A percentile compares a stretch with the other conserved stretches of the same genome.
These are phyloP conservation scores for Yarrowia hollandica DNA, from an alignment of 805 yeast genomes.

Conservation along the genomic window DNA sequence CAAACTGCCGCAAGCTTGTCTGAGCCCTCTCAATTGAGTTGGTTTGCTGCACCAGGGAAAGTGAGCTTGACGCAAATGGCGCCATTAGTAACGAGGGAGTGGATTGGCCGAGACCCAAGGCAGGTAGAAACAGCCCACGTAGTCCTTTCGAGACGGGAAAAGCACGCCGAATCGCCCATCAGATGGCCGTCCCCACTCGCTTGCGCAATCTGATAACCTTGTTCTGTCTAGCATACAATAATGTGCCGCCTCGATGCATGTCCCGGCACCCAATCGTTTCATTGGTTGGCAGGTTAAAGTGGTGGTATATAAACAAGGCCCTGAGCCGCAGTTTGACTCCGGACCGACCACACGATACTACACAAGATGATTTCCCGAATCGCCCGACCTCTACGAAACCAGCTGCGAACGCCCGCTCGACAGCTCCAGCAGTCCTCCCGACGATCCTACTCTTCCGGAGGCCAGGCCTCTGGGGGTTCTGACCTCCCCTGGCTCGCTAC, in stretches of 20 bases:
- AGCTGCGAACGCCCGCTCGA: neutral
- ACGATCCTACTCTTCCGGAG: neutral
- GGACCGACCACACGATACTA: neutral
- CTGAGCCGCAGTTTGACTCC: neutral
- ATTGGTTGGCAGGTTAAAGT: slow-evolving; percentile 2
- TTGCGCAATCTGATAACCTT: slow-evolving; percentile 15
- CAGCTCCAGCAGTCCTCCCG: neutral
- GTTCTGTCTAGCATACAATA: neutral
- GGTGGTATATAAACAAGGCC: slow-evolving; percentile 11
- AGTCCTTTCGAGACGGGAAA: too few relatives aligned
- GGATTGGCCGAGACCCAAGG: neutral
- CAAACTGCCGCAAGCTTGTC: neutral
- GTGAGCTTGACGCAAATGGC: slow-evolving; percentile 20
- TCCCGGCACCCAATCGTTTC: slow-evolving; percentile 16
- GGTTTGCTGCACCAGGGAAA: slow-evolving; percentile 15
- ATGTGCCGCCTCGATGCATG: slow-evolving; percentile 26
- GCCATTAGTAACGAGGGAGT: neutral
- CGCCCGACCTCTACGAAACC: slow-evolving; percentile 24
- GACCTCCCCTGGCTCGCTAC: slow-evolving; percentile 1
- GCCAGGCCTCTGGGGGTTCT: neutral
- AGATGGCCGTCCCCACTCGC: too few relatives aligned
- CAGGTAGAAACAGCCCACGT: too few relatives aligned
- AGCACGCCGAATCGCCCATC: too few relatives aligned
- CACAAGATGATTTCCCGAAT: slow-evolving; percentile 11
- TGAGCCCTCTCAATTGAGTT: slow-evolving; percentile 15